phyloP scores from a whole-genome alignment of 106 monocot species.

The Chionographis japonica region DNA sequence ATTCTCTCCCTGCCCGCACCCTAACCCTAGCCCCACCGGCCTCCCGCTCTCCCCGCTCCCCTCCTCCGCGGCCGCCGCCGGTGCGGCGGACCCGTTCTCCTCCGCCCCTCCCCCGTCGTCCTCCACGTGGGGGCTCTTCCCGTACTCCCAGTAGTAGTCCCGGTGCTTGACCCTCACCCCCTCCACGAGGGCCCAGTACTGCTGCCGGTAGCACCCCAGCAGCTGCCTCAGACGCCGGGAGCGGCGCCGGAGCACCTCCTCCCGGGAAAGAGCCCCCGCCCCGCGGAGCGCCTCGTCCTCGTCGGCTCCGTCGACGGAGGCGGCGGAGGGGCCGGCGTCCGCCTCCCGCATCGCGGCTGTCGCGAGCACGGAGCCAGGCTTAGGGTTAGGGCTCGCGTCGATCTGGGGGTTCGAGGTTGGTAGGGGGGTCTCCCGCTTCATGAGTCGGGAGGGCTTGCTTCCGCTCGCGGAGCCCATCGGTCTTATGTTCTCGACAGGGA shows the following conservation, averaged over 20 bases:
- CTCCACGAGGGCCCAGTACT: slow-evolving; percentile 41
- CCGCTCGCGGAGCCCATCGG: too few relatives aligned
- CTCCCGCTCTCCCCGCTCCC: not conserved
- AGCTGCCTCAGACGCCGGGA: slow-evolving; percentile 8
- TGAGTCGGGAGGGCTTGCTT: too few relatives aligned
- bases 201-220: slow-evolving; percentile 11
- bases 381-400: too few relatives aligned
- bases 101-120: not conserved
- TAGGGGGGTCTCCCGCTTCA: too few relatives aligned
- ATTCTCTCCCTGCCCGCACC: not conserved
- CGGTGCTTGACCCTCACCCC: slow-evolving; percentile 33
- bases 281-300: not conserved
- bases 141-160: slow-evolving; percentile 44
- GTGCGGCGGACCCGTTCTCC: not conserved
- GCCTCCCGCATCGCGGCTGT: too few relatives aligned
- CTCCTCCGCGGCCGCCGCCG: not conserved
- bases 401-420: too few relatives aligned
- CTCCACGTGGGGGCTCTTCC: slow-evolving; percentile 25
- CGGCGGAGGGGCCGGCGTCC: too few relatives aligned
- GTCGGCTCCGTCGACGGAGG: not conserved
- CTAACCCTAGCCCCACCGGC: not conserved
- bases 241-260: slow-evolving; percentile 34
- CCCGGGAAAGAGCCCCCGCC: slow-evolving; percentile 17
- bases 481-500: too few relatives aligned
- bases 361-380: too few relatives aligned